These are phyloP conservation scores for Yarrowia phangngaensis DNA, from an alignment of 805 yeast species.

Conservation along the genomic window DNA sequence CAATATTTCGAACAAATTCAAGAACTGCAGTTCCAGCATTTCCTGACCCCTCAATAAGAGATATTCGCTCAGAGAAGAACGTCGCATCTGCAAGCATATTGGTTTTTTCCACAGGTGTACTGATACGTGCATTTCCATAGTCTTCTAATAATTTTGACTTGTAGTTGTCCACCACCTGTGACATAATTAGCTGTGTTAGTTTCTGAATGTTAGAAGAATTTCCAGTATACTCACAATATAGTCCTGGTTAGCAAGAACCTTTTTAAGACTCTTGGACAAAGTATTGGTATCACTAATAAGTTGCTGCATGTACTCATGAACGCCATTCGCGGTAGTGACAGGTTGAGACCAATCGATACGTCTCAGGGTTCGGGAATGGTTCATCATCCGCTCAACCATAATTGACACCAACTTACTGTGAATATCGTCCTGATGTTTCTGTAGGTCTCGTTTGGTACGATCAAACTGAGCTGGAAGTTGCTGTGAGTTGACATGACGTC, in stretches of 20 bases:
- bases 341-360: conserved; percentile 51
- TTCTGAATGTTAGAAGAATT: too few species aligned
- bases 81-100: conserved; percentile 57
- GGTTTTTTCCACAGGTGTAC: conserved; percentile 38
- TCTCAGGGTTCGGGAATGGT: conserved; percentile 43
- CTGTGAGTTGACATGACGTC: conserved; percentile 39
- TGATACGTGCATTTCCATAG: conserved; percentile 45
- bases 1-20: conserved; percentile 14
- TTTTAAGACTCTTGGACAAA: conserved; percentile 55
- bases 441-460: conserved; percentile 44
- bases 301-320: conserved; percentile 61
- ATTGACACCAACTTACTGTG: conserved; percentile 61
- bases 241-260: conserved; percentile 53
- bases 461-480: conserved; percentile 41
- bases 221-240: conserved; percentile 34
- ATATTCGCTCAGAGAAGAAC: conserved; percentile 58
- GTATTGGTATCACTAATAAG: conserved; percentile 65
- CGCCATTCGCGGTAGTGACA: conserved; percentile 44
- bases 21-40: conserved; percentile 25
- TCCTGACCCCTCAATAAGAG: conserved; percentile 45
- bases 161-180: conserved; percentile 49
- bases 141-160: conserved; percentile 53
- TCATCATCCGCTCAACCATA: conserved; percentile 60
- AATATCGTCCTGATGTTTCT: conserved; percentile 61
- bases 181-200: conserved; percentile 34